Percentiles rank a stretch among this genome's conserved stretches.
Evolutionary conservation across 2,329 filamentous ascomycete genomes (phyloP).

Genomic region (Colletotrichum sublineola): DNA sequence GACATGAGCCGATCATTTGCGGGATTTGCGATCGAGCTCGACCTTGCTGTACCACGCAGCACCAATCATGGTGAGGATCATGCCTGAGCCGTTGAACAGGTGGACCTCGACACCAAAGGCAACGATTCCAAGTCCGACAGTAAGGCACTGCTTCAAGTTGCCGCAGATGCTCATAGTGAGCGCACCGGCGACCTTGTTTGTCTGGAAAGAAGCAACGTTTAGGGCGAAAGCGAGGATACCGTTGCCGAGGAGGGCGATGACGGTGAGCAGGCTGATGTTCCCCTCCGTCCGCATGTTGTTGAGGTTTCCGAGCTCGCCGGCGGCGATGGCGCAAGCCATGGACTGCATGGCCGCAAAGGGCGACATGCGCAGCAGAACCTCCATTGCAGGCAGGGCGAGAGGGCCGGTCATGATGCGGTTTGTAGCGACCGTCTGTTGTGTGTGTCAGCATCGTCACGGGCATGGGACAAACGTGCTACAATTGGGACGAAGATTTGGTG

Average conservation of each 20-base stretch:
- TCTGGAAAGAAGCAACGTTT: slow-evolving; percentile 69
- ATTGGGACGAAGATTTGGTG: slow-evolving; percentile 24
- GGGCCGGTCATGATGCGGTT: slow-evolving; percentile 75
- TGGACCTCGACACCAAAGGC: slow-evolving; percentile 66
- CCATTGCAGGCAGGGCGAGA: slow-evolving; percentile 68
- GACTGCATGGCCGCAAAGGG: slow-evolving; percentile 71
- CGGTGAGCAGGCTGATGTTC: slow-evolving; percentile 52
- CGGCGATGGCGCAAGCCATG: slow-evolving; percentile 63
- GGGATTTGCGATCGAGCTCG: slow-evolving; percentile 63
- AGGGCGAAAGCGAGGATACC: slow-evolving; percentile 67
- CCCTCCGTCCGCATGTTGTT: slow-evolving; percentile 52
- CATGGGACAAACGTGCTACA: slow-evolving; percentile 6
- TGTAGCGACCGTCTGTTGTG: slow-evolving; percentile 67
- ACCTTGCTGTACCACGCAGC: slow-evolving; percentile 71
- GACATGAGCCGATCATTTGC: slow-evolving; percentile 32
- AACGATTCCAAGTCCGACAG: slow-evolving; percentile 66
- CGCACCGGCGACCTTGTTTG: slow-evolving; percentile 69
- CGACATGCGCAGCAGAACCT: slow-evolving; percentile 73
- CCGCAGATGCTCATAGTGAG: slow-evolving; percentile 72
- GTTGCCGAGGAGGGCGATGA: slow-evolving; percentile 62
- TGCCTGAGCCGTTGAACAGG: slow-evolving; percentile 67
- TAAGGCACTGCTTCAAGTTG: slow-evolving; percentile 70
- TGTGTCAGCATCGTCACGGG: slow-evolving; percentile 26
- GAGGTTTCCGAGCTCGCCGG: slow-evolving; percentile 65
- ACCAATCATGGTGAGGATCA: slow-evolving; percentile 66